Conservation (phyloP, 2,329 filamentous ascomycete species). For the Diatrype stigma region DNA sequence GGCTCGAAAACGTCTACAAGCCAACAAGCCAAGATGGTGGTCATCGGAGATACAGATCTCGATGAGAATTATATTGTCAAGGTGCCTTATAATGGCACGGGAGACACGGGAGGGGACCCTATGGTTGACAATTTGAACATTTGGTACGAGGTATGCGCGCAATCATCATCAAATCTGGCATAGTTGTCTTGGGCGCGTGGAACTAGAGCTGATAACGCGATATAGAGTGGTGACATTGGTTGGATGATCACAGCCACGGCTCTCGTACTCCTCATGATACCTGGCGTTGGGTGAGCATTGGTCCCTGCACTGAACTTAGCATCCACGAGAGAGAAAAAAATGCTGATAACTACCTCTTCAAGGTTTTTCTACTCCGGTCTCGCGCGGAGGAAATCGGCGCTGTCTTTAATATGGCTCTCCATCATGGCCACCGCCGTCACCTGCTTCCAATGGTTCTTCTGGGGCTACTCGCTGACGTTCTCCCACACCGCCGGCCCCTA, state of each 20-base stretch:
- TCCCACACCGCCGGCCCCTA: slow-evolving; percentile 72
- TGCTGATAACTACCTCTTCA: slow-evolving; percentile 3
- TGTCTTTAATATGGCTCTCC: slow-evolving; percentile 87
- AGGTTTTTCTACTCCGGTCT: slow-evolving; percentile 90
- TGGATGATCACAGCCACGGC: slow-evolving; percentile 82
- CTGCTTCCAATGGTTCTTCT: slow-evolving; percentile 93
- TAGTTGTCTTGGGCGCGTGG: slow-evolving; percentile 18
- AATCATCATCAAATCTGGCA: neutral
- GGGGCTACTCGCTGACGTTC: slow-evolving; percentile 80
- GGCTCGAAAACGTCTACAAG: slow-evolving; percentile 1
- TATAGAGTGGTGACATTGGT: slow-evolving; percentile 69
- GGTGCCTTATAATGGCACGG: slow-evolving; percentile 61
- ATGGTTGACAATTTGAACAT: slow-evolving; percentile 67
- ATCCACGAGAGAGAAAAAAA: neutral
- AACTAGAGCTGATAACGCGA: slow-evolving; percentile 7
- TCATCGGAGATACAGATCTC: slow-evolving; percentile 36
- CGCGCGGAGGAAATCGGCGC: slow-evolving; percentile 80
- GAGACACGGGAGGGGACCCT: slow-evolving; percentile 63
- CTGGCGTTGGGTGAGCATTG: slow-evolving; percentile 66
- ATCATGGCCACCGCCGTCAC: slow-evolving; percentile 81
- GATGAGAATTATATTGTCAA: slow-evolving; percentile 42
- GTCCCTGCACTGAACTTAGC: too few species aligned
- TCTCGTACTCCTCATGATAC: slow-evolving; percentile 87
- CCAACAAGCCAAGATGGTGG: slow-evolving; percentile 25
- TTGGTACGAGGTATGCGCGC: slow-evolving; percentile 62